Conservation (phyloP, 2,329 filamentous ascomycete species). For the Zymoseptoria tritici region DNA sequence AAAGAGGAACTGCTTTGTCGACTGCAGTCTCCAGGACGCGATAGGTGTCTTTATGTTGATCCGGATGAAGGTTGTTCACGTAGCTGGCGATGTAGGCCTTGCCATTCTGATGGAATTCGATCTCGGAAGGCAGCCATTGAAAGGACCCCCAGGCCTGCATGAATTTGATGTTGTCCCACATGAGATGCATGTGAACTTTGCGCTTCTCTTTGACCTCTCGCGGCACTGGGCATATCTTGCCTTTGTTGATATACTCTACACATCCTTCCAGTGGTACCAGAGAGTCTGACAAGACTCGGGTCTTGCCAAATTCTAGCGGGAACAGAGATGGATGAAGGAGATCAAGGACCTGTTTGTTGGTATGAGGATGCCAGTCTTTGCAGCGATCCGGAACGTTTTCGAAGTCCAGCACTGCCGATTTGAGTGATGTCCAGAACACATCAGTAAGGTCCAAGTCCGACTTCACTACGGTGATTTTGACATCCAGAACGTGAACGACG, state of each 20-base stretch:
- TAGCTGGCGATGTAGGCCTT: conserved; percentile 22
- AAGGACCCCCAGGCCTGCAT: conserved; percentile 5
- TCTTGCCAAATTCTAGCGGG: conserved; percentile 49
- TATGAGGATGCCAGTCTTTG: conserved; percentile 55
- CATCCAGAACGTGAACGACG: conserved; percentile 42
- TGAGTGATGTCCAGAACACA: conserved; percentile 36
- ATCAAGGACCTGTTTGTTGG: conserved; percentile 51
- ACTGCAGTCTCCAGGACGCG: conserved; percentile 21
- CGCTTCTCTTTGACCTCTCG: neutral
- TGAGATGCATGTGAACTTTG: too few species aligned
- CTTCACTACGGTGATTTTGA: conserved; percentile 43
- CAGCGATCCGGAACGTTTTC: conserved; percentile 36
- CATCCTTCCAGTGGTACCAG: conserved; percentile 27
- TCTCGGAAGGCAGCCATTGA: conserved; percentile 27
- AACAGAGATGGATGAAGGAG: conserved; percentile 59
- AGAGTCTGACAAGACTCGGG: conserved; percentile 33
- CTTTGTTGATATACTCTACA: conserved; percentile 26
- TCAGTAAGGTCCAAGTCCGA: conserved; percentile 43
- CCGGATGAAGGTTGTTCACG: conserved; percentile 28
- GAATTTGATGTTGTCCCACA: too few species aligned
- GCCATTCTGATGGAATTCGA: conserved; percentile 10
- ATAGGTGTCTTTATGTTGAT: conserved; percentile 18
- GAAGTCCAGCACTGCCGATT: conserved; percentile 38
- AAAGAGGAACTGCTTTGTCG: conserved; percentile 21
- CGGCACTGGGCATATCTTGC: conserved; percentile 18